A percentile compares a stretch with the other conserved stretches of the same genome.
These are phyloP conservation scores for Diversispora epigaea DNA, from an alignment of 192 early-diverging fungal genomes.

Conservation along the genomic window DNA sequence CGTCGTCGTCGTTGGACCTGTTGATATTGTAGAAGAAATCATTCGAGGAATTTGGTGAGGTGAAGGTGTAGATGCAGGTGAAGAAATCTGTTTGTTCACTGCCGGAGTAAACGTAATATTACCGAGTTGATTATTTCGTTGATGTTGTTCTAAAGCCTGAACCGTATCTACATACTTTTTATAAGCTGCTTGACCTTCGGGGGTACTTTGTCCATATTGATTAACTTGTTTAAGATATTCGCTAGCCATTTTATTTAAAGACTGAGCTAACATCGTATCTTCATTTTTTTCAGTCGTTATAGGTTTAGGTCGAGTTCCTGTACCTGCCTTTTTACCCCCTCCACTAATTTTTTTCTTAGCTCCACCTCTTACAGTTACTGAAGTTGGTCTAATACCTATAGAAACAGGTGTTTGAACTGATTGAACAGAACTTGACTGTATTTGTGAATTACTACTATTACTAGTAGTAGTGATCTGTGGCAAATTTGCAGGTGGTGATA, in stretches of 20 bases:
- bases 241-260: not conserved
- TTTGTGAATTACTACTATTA: too few species aligned
- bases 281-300: not conserved
- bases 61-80: not conserved
- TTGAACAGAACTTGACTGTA: too few species aligned
- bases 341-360: not conserved
- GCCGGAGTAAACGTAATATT: conserved; percentile 1
- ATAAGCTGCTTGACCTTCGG: not conserved
- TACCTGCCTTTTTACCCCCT: not conserved
- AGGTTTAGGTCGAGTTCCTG: not conserved
- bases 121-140: conserved; percentile 2
- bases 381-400: too few species aligned
- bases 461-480: too few species aligned
- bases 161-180: conserved; percentile 7
- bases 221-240: not conserved
- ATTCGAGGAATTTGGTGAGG: conserved; percentile 1
- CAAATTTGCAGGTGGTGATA: too few species aligned
- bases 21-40: not conserved
- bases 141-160: not conserved
- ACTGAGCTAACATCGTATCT: conserved; percentile 2
- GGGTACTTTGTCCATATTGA: not conserved
- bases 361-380: not conserved
- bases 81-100: not conserved
- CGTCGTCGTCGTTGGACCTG: not conserved
- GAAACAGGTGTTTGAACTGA: too few species aligned